Conservation (phyloP, 2,329 filamentous ascomycete genomes). For the Clonostachys solani region DNA sequence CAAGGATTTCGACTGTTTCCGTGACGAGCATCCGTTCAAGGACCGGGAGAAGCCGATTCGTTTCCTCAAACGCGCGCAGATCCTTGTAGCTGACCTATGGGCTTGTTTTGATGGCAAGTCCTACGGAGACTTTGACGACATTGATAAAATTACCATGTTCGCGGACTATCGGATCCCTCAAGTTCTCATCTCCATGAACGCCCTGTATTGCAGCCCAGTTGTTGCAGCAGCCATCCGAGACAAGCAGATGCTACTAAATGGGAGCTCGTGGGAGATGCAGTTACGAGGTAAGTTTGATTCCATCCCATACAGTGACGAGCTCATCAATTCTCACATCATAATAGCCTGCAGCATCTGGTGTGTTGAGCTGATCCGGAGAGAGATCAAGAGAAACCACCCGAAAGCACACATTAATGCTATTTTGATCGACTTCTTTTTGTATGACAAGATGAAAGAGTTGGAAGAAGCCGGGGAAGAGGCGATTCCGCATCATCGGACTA, state of each 20-base stretch:
- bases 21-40: slow-evolving; percentile 74
- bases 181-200: slow-evolving; percentile 79
- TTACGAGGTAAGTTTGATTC: slow-evolving; percentile 58
- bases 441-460: slow-evolving; percentile 86
- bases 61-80: slow-evolving; percentile 91
- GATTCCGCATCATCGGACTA: slow-evolving; percentile 77
- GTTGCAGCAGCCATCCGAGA: slow-evolving; percentile 67
- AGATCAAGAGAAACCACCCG: slow-evolving; percentile 73
- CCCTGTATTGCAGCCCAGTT: slow-evolving; percentile 78
- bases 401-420: slow-evolving; percentile 77
- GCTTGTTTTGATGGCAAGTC: slow-evolving; percentile 83
- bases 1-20: slow-evolving; percentile 78
- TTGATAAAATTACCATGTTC: slow-evolving; percentile 97
- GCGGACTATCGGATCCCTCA: slow-evolving; percentile 97
- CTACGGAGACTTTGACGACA: slow-evolving; percentile 81
- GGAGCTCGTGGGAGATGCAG: slow-evolving; percentile 79
- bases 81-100: slow-evolving; percentile 94
- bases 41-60: slow-evolving; percentile 66
- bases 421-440: slow-evolving; percentile 94
- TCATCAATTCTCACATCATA: neutral
- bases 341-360: slow-evolving; percentile 91
- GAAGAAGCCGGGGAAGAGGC: slow-evolving; percentile 59
- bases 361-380: slow-evolving; percentile 79
- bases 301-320: neutral
- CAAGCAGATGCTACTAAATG: slow-evolving; percentile 62